These are phyloP conservation scores for Eucalyptus cloeziana DNA, from an alignment of 345 rosid species.

Conservation along the genomic window DNA sequence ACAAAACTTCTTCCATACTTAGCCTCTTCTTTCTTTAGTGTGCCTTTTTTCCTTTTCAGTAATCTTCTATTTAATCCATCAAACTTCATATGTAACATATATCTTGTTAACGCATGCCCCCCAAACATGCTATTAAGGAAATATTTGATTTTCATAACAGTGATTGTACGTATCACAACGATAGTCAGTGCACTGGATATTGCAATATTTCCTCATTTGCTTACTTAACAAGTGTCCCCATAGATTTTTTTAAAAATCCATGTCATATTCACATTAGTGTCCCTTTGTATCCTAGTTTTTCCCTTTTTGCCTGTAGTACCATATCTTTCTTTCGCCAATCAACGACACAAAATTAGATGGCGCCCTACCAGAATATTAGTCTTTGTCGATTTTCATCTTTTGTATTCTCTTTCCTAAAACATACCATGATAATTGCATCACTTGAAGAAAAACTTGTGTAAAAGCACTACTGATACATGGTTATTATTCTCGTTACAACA, in stretches of 20 bases:
- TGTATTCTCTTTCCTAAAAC: not conserved
- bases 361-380: not conserved
- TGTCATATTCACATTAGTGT: not conserved
- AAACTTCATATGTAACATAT: not conserved
- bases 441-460: not conserved
- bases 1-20: not conserved
- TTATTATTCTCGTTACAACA: not conserved
- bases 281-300: not conserved
- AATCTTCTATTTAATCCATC: not conserved
- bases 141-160: not conserved
- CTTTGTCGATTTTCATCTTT: not conserved
- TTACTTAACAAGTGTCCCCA: not conserved
- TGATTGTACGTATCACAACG: not conserved
- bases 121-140: not conserved
- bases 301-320: not conserved
- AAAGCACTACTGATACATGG: not conserved
- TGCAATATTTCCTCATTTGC: not conserved
- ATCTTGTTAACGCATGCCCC: not conserved
- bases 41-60: not conserved
- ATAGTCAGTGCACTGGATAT: not conserved
- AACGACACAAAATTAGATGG: not conserved
- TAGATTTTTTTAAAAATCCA: not conserved
- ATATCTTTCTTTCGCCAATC: not conserved
- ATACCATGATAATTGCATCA: not conserved
- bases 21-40: not conserved